Conservation (phyloP, 139 green algal genomes). For the Chlorella sp. region DNA sequence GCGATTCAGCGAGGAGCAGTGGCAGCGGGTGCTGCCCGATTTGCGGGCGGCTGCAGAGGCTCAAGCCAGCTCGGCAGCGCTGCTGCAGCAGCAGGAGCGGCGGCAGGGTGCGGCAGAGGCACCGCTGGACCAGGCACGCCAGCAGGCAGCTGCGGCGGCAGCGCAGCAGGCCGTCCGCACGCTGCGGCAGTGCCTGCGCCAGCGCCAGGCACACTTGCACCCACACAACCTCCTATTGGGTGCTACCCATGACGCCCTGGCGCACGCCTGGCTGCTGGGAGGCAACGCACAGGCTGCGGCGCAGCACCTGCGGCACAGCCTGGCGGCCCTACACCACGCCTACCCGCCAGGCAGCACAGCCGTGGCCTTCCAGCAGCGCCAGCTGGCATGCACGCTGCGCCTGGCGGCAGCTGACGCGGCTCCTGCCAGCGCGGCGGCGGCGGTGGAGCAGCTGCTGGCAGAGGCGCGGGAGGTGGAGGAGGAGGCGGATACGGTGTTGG, state of each 20-base stretch:
- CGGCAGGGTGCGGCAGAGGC: too few relatives aligned
- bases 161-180: not conserved
- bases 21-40: not conserved
- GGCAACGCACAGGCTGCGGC: conserved; percentile 8
- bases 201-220: conserved; percentile 22
- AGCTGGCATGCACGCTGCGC: conserved; percentile 24
- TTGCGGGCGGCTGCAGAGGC: not conserved
- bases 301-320: conserved; percentile 33
- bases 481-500: conserved; percentile 1
- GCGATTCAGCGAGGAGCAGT: not conserved
- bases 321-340: not conserved
- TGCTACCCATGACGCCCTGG: conserved; percentile 36
- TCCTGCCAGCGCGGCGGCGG: not conserved
- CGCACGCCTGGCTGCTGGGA: conserved; percentile 9
- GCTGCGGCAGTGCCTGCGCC: conserved; percentile 24
- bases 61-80: not conserved
- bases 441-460: not conserved
- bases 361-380: conserved; percentile 6
- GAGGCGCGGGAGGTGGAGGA: conserved; percentile 6
- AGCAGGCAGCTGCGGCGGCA: not conserved
- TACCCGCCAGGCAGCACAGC: conserved; percentile 26
- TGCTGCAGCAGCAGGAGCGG: not conserved
- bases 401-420: not conserved
- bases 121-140: not conserved
- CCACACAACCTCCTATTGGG: conserved; percentile 34